Base-by-base conservation (phyloP, 2,329 filamentous ascomycete species). In the Cercospora citrullina region DNA sequence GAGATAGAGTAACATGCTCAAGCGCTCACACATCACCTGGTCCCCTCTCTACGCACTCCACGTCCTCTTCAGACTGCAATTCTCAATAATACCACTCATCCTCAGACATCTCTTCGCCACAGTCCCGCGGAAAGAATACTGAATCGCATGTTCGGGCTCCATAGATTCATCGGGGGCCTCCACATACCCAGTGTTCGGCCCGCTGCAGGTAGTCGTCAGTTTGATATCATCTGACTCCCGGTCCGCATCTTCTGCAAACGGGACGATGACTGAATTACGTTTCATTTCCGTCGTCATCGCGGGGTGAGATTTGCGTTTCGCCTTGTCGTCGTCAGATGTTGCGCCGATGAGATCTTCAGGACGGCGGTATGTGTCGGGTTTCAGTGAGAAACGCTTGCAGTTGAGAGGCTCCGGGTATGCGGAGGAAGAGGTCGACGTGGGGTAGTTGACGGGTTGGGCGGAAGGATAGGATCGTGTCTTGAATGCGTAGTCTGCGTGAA, bases 1-100 rank as follows among this genome's bases (percentile, higher is more conserved):
- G 36, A 42, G n/a, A n/a, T 2, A 42, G 9, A 4, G 16, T n/a
- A 42, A n/a, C n/a, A 42, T 42, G 36, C 36, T n/a, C 16, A 6
- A 42, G n/a, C 36, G 36, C 36, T 42, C 36, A 36, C 33, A 36
- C 33, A 36, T 36, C 12, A 36, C 14, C 33, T 36, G 2, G 33
- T 36, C 33, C 33, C 0, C 12, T 16, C 33, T 36, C 14, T 8
- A 63, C 4, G 62, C 62, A 31, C 62, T 64, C 60, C 33, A 12
- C 5, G 28, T 45, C 53, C 62, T 48, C 33, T 51, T 57, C 48
- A 36, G 28, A 28, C 12, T 30, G 14, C 31, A 42, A 21, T 45
- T 45, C 23, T 64, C 62, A 30, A 64, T 58, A 5, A 64, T 30
- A 6, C 62, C 62, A 64, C 51, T 64, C 62, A 64, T 64, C 23